Conservation (phyloP, 2,329 filamentous ascomycete species). For the Cercospora sp. region DNA sequence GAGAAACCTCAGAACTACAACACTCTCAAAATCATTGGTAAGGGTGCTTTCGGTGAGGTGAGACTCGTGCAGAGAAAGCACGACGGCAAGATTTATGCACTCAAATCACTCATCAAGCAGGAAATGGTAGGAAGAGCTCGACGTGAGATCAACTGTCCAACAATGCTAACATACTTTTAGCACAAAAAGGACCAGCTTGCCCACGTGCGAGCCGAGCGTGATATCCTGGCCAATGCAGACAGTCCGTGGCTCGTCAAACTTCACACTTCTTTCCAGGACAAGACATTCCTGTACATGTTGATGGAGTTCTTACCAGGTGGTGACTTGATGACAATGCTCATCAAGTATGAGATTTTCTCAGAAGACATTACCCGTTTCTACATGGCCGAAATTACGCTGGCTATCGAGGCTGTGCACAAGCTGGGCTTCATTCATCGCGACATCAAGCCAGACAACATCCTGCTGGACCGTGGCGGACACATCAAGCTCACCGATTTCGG, state of each 20-base stretch:
- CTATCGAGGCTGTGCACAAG: slow-evolving; percentile 98
- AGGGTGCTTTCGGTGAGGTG: slow-evolving; percentile 97
- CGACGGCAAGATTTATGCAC: slow-evolving; percentile 94
- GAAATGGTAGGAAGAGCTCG: slow-evolving; percentile 69
- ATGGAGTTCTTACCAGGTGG: slow-evolving; percentile 99
- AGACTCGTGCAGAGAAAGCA: slow-evolving; percentile 95
- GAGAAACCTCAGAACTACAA: slow-evolving; percentile 93
- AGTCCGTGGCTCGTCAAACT: slow-evolving; percentile 99
- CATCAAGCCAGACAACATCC: slow-evolving; percentile 98
- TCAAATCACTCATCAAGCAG: slow-evolving; percentile 97
- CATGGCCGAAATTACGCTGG: slow-evolving; percentile 95
- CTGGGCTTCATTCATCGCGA: slow-evolving; percentile 98
- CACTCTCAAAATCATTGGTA: slow-evolving; percentile 97
- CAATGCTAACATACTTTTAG: slow-evolving; percentile 36
- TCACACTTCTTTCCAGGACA: slow-evolving; percentile 96
- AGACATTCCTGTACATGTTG: slow-evolving; percentile 94
- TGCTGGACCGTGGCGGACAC: slow-evolving; percentile 91
- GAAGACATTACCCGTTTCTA: slow-evolving; percentile 99
- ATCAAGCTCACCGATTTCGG: slow-evolving; percentile 99
- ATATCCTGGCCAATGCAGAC: slow-evolving; percentile 98
- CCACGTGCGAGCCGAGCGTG: slow-evolving; percentile 94
- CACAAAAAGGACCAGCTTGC: slow-evolving; percentile 98
- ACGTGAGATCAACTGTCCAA: not conserved
- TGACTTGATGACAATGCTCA: slow-evolving; percentile 99
- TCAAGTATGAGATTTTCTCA: slow-evolving; percentile 99